These are phyloP conservation scores for Neofusicoccum sp. DNA, from an alignment of 2,329 filamentous ascomycete species.

Conservation along the genomic window DNA sequence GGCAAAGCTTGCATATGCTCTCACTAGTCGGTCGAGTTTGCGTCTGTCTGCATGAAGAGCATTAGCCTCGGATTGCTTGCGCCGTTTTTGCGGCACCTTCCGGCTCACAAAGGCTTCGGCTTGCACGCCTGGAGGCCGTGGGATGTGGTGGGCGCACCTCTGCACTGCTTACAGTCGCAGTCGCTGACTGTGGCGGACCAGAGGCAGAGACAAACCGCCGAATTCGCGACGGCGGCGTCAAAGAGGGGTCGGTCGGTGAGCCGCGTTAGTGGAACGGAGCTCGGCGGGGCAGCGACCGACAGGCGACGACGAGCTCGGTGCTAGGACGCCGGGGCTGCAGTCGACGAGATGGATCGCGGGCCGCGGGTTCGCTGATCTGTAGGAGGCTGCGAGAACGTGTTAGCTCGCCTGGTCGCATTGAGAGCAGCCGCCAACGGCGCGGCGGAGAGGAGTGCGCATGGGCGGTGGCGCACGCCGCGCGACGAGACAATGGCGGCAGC, in stretches of 20 bases:
- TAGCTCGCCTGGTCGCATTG: constrained; percentile 9
- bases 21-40: constrained; percentile 24
- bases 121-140: constrained; percentile 12
- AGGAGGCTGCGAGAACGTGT: constrained; percentile 1
- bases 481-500: constrained; percentile 20
- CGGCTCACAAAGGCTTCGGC: constrained; percentile 1
- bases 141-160: constrained; percentile 15
- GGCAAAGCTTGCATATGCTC: constrained; percentile 30
- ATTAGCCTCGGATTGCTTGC: constrained; percentile 30
- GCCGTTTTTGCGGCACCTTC: constrained; percentile 21
- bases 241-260: not conserved
- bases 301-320: not conserved
- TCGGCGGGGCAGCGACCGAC: not conserved
- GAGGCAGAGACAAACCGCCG: not conserved
- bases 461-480: constrained; percentile 35
- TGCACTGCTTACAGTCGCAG: constrained; percentile 6
- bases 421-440: constrained; percentile 6
- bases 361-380: not conserved
- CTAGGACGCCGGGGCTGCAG: constrained; percentile 2
- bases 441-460: not conserved
- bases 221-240: not conserved
- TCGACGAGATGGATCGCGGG: not conserved
- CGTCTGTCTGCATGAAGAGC: constrained; percentile 31
- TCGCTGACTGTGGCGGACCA: constrained; percentile 2
- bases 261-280: not conserved